Conservation (phyloP, 371 early-diverging fungal genomes). For the Rhizopus stolonifer region DNA sequence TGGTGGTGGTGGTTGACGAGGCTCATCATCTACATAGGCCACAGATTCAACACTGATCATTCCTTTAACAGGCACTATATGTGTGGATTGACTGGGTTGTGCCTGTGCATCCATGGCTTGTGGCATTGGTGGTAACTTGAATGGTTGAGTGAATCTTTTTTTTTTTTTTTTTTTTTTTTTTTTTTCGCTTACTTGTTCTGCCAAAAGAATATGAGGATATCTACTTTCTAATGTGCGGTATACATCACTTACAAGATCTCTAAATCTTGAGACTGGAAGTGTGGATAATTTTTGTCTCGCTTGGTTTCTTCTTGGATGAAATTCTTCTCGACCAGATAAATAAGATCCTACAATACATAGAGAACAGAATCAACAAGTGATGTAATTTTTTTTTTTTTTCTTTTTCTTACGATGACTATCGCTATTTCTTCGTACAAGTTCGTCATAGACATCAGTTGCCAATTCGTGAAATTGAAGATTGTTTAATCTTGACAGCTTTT, state of each 20-base stretch:
- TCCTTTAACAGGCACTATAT: slow-evolving; percentile 53
- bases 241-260: slow-evolving; percentile 90
- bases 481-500: slow-evolving; percentile 81
- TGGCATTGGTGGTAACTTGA: slow-evolving; percentile 31
- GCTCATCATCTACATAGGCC: slow-evolving; percentile 27
- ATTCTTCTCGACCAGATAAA: slow-evolving; percentile 78
- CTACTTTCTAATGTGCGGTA: slow-evolving; percentile 79
- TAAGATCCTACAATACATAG: slow-evolving; percentile 90
- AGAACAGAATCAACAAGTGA: too few relatives aligned
- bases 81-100: slow-evolving; percentile 48
- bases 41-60: slow-evolving; percentile 44
- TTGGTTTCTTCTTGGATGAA: slow-evolving; percentile 95
- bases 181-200: slow-evolving; percentile 25
- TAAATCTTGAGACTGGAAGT: slow-evolving; percentile 79
- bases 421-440: slow-evolving; percentile 73
- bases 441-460: slow-evolving; percentile 95
- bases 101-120: slow-evolving; percentile 22
- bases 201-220: slow-evolving; percentile 56
- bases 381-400: too few relatives aligned
- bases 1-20: not conserved
- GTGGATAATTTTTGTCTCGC: slow-evolving; percentile 96
- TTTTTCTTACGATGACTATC: slow-evolving; percentile 62
- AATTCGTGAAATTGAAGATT: slow-evolving; percentile 90
- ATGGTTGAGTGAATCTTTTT: not conserved
- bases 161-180: not conserved